Evolutionary conservation across 108 stramenopile genomes (phyloP), one percentile per base, ranked within the genome.

Genomic region (Cyclotella atomus): DNA sequence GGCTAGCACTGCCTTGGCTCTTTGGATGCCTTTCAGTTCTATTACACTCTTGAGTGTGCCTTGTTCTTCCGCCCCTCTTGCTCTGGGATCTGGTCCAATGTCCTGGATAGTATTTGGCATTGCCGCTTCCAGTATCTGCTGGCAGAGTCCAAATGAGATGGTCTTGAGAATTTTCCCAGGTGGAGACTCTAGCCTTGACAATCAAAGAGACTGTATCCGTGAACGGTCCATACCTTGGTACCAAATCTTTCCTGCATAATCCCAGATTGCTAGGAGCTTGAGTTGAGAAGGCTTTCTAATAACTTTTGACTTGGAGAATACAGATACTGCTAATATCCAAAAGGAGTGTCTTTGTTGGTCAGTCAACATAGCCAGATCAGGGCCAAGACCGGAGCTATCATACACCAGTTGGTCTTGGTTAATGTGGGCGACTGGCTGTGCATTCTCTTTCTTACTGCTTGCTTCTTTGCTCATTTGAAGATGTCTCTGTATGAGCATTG

Each of bases 1-100:
- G 9, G 49, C n/a, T 23, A 52, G 3, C 3, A 49, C 66, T 12
- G 66, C 66, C 43, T 65, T 65, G 25, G 30, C 57, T 28, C 57
- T 10, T 28, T 59, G 57, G 12, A 32, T 32, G 25, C 25, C 57
- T 7, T 59, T 59, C 12, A 10, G 5, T 29, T 59, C 57, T 10
- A 59, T 10, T 21, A 53, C 10, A 17, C 50, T 21, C 50, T 7
- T 20, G 19, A 20, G 6, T 19, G n/a, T n/a, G n/a, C n/a, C n/a
- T n/a, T n/a, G n/a, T n/a, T n/a, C n/a, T n/a, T n/a, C n/a, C n/a
- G n/a, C n/a, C n/a, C n/a, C n/a, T n/a, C n/a, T n/a, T n/a, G n/a
- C n/a, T n/a, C n/a, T n/a, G n/a, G n/a, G n/a, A n/a, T n/a, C n/a
- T n/a, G n/a, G n/a, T n/a, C n/a, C n/a, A n/a, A n/a, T n/a, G n/a